A percentile compares a stretch with the other conserved stretches of the same genome.
Conservation (phyloP, 345 rosid species). For the Lenwebbia sp. region DNA sequence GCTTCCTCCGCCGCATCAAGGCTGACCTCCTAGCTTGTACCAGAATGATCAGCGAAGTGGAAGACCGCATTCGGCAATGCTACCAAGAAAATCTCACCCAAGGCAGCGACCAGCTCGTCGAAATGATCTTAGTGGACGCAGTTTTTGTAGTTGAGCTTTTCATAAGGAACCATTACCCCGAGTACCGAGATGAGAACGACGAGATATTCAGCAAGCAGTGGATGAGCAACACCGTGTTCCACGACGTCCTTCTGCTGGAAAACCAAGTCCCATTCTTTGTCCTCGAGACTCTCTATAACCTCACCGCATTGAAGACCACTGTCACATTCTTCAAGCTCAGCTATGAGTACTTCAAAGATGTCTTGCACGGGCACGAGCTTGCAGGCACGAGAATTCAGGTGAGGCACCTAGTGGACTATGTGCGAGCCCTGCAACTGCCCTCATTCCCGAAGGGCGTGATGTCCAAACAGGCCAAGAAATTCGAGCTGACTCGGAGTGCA, state of each 20-base stretch:
- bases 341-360: neutral
- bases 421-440: neutral
- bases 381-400: neutral
- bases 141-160: slow-evolving; percentile 22
- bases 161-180: slow-evolving; percentile 5
- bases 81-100: slow-evolving; percentile 14
- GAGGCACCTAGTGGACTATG: neutral
- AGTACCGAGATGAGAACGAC: slow-evolving; percentile 2
- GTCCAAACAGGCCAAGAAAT: neutral
- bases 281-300: neutral
- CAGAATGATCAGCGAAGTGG: slow-evolving; percentile 1
- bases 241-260: neutral
- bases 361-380: neutral
- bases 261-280: neutral
- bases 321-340: neutral
- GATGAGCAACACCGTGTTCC: neutral
- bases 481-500: neutral
- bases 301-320: neutral
- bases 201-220: neutral
- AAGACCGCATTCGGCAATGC: slow-evolving; percentile 9
- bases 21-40: slow-evolving; percentile 5
- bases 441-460: neutral
- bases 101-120: slow-evolving; percentile 6
- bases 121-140: slow-evolving; percentile 20
- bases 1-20: slow-evolving; percentile 8